Percentiles rank a stretch among this genome's conserved stretches.
phyloP scores from a whole-genome alignment of 306 rosid species.

The Morella rubra region DNA sequence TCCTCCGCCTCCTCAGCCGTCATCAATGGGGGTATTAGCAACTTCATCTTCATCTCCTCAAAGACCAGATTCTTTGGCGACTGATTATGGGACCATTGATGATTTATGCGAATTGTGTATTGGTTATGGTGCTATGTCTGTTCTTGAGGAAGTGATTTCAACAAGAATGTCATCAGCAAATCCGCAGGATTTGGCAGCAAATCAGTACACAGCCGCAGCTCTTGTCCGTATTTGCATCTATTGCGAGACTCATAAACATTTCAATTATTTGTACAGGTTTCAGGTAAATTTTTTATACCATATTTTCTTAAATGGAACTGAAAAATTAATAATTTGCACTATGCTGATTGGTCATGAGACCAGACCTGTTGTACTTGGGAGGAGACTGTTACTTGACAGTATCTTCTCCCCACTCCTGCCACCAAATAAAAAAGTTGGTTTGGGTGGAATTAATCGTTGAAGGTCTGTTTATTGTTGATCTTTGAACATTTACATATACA shows the following conservation, averaged over 20 bases:
- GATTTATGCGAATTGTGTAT: conserved; percentile 83
- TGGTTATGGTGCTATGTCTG: conserved; percentile 81
- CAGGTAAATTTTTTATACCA: conserved; percentile 53
- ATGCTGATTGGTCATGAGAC: neutral
- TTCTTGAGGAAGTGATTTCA: conserved; percentile 87
- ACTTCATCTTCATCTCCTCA: conserved; percentile 88
- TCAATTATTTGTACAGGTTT: conserved; percentile 80
- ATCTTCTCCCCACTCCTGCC: neutral
- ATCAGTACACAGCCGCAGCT: conserved; percentile 64
- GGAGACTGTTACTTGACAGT: too few relatives aligned
- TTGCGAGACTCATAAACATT: conserved; percentile 88
- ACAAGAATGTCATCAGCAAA: conserved; percentile 63
- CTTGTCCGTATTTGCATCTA: conserved; percentile 82
- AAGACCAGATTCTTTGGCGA: conserved; percentile 76
- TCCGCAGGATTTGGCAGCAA: conserved; percentile 50
- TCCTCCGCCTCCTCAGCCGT: conserved; percentile 73
- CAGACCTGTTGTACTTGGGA: neutral
- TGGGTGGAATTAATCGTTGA: neutral
- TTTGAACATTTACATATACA: neutral
- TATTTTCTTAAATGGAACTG: conserved; percentile 13
- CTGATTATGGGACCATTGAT: conserved; percentile 90
- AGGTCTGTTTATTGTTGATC: neutral
- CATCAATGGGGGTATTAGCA: conserved; percentile 46
- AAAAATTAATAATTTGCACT: conserved; percentile 12
- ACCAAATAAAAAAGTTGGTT: neutral